Evolutionary conservation across 1,139 yeast genomes (phyloP).

Genomic region (Waltiozyma sp.): DNA sequence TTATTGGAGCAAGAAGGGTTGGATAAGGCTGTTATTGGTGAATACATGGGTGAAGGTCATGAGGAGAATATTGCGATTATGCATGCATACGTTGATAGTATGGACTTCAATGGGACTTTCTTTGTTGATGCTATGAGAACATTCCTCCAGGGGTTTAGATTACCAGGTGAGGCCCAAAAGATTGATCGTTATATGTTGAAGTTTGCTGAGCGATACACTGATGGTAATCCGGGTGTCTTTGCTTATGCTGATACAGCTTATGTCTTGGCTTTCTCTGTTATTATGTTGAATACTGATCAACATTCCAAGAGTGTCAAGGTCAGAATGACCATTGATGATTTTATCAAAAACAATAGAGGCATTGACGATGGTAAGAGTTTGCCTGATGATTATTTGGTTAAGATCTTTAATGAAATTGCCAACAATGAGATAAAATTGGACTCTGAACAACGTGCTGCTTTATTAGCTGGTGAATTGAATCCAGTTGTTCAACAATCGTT

Average conservation of each 20-base stretch:
- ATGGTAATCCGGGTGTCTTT: conserved; percentile 77
- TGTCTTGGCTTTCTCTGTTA: conserved; percentile 83
- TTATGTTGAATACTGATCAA: conserved; percentile 87
- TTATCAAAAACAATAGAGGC: conserved; percentile 79
- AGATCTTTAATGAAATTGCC: conserved; percentile 67
- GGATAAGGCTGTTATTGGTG: conserved; percentile 82
- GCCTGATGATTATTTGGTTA: conserved; percentile 59
- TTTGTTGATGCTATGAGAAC: conserved; percentile 82
- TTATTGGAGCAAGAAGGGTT: conserved; percentile 68
- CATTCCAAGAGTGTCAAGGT: conserved; percentile 81
- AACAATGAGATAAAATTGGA: conserved; percentile 78
- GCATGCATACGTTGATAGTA: conserved; percentile 88
- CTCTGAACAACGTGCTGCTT: conserved; percentile 91
- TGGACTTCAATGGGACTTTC: conserved; percentile 59
- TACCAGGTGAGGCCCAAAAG: conserved; percentile 98
- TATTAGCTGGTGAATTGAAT: conserved; percentile 52
- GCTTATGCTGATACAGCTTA: conserved; percentile 93
- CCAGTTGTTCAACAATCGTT: conserved; percentile 32
- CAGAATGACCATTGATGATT: conserved; percentile 83
- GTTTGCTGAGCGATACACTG: conserved; percentile 85
- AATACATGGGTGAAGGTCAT: conserved; percentile 84
- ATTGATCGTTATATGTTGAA: conserved; percentile 94
- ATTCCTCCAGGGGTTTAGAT: conserved; percentile 77
- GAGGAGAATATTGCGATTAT: conserved; percentile 67
- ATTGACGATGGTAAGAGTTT: conserved; percentile 86